Evolutionary conservation across 805 yeast genomes (phyloP).

Genomic region (Candida taoyuanica): DNA sequence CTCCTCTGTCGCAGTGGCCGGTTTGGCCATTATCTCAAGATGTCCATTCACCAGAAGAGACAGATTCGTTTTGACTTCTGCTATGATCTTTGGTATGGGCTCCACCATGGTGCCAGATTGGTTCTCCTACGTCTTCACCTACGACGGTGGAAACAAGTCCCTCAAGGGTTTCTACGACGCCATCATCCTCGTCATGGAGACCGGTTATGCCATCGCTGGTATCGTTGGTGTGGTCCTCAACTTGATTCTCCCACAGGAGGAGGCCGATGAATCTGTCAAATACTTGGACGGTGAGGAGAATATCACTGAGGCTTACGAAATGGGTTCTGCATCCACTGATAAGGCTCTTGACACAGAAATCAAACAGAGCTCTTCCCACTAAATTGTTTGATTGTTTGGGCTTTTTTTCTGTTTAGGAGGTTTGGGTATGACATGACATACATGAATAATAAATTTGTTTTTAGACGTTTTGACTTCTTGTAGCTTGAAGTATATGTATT

Average conservation of each 20-base stretch:
- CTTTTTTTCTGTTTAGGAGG: neutral
- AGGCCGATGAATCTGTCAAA: constrained; percentile 31
- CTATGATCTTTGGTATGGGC: constrained; percentile 63
- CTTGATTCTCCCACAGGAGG: constrained; percentile 55
- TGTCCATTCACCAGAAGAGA: constrained; percentile 61
- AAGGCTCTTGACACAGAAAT: neutral
- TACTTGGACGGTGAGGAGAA: constrained; percentile 18
- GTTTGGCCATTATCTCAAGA: constrained; percentile 57
- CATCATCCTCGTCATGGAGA: constrained; percentile 61
- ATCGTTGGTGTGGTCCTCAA: constrained; percentile 58
- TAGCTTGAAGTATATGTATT: no score
- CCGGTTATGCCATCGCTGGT: constrained; percentile 71
- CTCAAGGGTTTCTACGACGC: constrained; percentile 63
- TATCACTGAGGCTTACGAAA: constrained; percentile 11
- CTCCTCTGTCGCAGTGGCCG: constrained; percentile 72
- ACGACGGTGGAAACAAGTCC: constrained; percentile 50
- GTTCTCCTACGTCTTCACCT: constrained; percentile 63
- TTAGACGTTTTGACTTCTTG: no score
- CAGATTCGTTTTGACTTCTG: constrained; percentile 62
- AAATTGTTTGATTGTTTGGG: neutral
- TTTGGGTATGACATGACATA: neutral
- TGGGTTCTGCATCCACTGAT: constrained; percentile 12
- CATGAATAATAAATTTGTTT: no score
- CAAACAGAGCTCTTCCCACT: neutral
- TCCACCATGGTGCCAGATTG: constrained; percentile 60